Percentiles rank a stretch among this genome's conserved stretches.
Evolutionary conservation across 768 basidiomycete species (phyloP).

Genomic region (Russula abietina): DNA sequence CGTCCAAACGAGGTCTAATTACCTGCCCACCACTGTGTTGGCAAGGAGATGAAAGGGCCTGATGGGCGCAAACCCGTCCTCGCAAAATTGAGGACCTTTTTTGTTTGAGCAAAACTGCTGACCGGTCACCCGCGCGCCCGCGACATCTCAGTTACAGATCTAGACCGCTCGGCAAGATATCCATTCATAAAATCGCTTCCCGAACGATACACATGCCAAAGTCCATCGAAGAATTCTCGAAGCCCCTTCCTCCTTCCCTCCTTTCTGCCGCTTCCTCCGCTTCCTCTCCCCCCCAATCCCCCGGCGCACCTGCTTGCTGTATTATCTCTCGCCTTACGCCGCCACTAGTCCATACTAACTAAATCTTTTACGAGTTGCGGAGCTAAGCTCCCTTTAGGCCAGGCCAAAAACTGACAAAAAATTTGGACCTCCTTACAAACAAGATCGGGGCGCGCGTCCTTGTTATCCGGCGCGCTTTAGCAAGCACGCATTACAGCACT

Average conservation of each 20-base stretch:
- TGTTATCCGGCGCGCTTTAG: too few species aligned
- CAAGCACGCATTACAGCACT: too few species aligned
- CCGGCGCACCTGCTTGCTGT: neutral
- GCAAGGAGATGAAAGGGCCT: conserved; percentile 11
- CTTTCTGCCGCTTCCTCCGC: neutral
- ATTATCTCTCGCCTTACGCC: neutral
- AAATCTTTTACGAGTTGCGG: neutral
- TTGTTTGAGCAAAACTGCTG: too few species aligned
- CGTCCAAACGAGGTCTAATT: conserved; percentile 22
- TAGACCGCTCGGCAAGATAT: too few species aligned
- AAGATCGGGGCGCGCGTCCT: too few species aligned
- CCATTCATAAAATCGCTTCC: too few species aligned
- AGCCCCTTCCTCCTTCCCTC: neutral
- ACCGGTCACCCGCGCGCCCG: too few species aligned
- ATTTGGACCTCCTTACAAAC: too few species aligned
- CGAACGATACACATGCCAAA: too few species aligned
- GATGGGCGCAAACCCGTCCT: neutral
- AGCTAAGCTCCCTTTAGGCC: conserved; percentile 7
- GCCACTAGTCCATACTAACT: neutral
- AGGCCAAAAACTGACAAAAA: too few species aligned
- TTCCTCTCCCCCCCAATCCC: neutral
- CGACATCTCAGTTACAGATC: too few species aligned
- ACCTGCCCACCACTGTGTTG: conserved; percentile 14
- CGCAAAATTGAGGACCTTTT: neutral
- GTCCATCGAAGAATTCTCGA: conserved; percentile 11